phyloP scores from a whole-genome alignment of 768 basidiomycete genomes.

The Tephrocybe rancida region DNA sequence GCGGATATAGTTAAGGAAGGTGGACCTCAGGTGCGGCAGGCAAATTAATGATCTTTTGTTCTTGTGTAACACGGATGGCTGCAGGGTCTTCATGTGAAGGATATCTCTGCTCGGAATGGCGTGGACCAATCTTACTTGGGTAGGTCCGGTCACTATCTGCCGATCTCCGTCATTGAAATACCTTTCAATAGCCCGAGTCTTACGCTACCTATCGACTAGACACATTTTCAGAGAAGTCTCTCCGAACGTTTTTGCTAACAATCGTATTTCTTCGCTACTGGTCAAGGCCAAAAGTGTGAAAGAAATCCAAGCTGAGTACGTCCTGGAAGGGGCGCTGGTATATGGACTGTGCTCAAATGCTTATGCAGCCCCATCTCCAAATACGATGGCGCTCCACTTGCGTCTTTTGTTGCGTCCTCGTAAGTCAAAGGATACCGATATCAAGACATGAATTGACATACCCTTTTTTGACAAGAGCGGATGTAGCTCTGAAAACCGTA shows the following conservation, averaged over 20 bases:
- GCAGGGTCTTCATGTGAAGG: conserved; percentile 33
- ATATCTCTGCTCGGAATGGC: conserved; percentile 29
- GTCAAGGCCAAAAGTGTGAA: conserved; percentile 26
- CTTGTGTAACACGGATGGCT: conserved; percentile 2
- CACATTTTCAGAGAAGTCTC: conserved; percentile 24
- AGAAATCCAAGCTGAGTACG: conserved; percentile 29
- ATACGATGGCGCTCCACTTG: conserved; percentile 16
- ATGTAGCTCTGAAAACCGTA: conserved; percentile 19
- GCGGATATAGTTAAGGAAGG: conserved; percentile 29
- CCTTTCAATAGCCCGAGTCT: conserved; percentile 14
- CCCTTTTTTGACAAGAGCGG: conserved; percentile 15
- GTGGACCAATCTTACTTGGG: conserved; percentile 31
- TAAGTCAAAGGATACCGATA: not conserved
- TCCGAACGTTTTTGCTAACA: conserved; percentile 25
- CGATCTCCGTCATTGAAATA: not conserved
- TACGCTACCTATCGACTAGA: conserved; percentile 21
- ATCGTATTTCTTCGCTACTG: conserved; percentile 26
- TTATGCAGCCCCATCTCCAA: conserved; percentile 16
- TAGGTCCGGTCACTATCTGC: conserved; percentile 12
- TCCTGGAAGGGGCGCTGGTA: not conserved
- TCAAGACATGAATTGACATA: too few species aligned
- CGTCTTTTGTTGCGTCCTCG: conserved; percentile 17
- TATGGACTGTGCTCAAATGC: not conserved
- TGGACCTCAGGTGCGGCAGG: conserved; percentile 22
- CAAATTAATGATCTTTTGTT: conserved; percentile 1